phyloP scores from a whole-genome alignment of 345 rosid genomes.

The Corchorus olitorius region DNA sequence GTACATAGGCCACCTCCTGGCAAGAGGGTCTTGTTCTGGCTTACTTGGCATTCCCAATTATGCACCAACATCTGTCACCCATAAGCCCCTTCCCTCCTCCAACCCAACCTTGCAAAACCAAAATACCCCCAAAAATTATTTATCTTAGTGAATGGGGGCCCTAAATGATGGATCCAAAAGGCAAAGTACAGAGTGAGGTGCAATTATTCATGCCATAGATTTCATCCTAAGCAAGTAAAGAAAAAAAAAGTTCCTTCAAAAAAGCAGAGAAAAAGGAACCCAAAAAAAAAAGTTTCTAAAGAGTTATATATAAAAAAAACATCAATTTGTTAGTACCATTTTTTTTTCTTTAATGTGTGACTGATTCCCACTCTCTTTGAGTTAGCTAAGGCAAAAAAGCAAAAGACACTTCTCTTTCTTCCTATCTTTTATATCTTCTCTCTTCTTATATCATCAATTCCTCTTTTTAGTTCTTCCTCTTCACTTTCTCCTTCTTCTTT shows the following conservation, averaged over 20 bases:
- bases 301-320: conserved; percentile 16
- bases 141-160: conserved; percentile 50
- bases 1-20: conserved; percentile 7
- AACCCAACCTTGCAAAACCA: conserved; percentile 28
- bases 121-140: conserved; percentile 30
- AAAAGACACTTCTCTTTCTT: conserved; percentile 16
- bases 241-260: conserved; percentile 21
- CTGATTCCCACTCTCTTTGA: conserved; percentile 32
- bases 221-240: conserved; percentile 51
- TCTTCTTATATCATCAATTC: background rate
- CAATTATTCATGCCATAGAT: conserved; percentile 84
- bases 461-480: background rate
- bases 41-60: conserved; percentile 51
- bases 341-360: conserved; percentile 22
- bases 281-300: background rate
- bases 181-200: conserved; percentile 58
- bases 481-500: background rate
- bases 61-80: conserved; percentile 46
- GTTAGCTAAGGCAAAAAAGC: conserved; percentile 18
- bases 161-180: conserved; percentile 73
- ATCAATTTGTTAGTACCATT: conserved; percentile 21
- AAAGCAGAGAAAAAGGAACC: conserved; percentile 22
- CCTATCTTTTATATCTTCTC: conserved; percentile 9
- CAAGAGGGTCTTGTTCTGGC: conserved; percentile 33
- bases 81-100: conserved; percentile 2